Percentiles rank a stretch among this genome's conserved stretches.
phyloP scores from a whole-genome alignment of 352 stramenopile species.

The Pythium volutum region DNA sequence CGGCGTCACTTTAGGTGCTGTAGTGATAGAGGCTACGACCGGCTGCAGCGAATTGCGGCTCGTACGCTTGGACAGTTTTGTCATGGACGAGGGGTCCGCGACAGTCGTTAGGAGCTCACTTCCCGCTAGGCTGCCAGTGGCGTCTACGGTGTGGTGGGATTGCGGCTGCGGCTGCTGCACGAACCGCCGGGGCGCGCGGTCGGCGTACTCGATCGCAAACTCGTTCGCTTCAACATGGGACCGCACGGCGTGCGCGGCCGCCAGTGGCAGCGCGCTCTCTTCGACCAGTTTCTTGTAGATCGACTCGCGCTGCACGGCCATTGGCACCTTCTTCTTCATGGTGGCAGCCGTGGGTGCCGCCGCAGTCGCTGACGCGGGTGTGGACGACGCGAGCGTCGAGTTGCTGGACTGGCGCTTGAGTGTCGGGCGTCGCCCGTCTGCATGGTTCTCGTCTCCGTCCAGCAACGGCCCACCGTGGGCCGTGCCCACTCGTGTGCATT shows the following conservation, averaged over 20 bases:
- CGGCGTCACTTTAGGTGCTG: conserved; percentile 1
- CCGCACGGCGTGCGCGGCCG: not conserved
- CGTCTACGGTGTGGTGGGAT: not conserved
- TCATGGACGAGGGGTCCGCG: not conserved
- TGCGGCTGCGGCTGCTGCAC: conserved; percentile 2
- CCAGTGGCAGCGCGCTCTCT: conserved; percentile 29
- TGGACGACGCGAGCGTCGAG: not conserved
- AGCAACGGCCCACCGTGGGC: conserved; percentile 7
- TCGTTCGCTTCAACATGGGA: conserved; percentile 41
- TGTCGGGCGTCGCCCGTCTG: conserved; percentile 1
- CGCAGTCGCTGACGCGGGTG: not conserved
- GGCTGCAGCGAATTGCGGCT: conserved; percentile 1
- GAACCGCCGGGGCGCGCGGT: conserved; percentile 34
- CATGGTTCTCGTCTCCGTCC: not conserved
- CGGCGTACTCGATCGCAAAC: conserved; percentile 63
- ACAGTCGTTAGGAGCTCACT: not conserved
- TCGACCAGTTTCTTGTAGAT: conserved; percentile 40
- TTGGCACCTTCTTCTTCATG: conserved; percentile 22
- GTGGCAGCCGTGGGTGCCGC: not conserved
- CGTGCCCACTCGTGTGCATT: conserved; percentile 39
- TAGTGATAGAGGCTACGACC: not conserved
- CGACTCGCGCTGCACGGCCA: conserved; percentile 10
- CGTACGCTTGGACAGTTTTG: conserved; percentile 8
- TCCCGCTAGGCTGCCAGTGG: not conserved
- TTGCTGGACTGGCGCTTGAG: conserved; percentile 18